Base-by-base conservation (phyloP, 148 eudicot genomes). In the Rhododendron ovatum region DNA sequence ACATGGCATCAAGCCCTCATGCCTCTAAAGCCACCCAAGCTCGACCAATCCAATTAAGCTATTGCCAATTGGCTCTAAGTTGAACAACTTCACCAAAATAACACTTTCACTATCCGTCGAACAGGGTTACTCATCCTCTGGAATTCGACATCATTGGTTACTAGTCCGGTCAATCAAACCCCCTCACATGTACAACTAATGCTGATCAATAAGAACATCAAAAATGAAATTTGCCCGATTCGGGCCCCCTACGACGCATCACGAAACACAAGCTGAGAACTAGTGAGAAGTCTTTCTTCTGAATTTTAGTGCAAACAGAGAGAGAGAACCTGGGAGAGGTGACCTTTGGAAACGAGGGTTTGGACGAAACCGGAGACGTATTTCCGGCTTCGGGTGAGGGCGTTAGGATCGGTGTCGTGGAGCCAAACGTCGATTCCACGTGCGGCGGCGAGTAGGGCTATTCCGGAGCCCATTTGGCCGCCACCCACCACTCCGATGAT, bases 391-490 rank as follows among this genome's bases (percentile, higher is more conserved):
- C 85, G 90, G 37, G 88, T n/a, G 45, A 96, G 95, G 83, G 96
- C 96, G 33, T 67, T 82, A 9, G 93, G 79, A 81, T 94, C 96
- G 47, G 93, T 65, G 83, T 96, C 99, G 71, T 90, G 90, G n/a
- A 96, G 95, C 83, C 82, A 91, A 0, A 96, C 97, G 7, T 94
- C 85, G 61, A 90, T 43, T 12, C 97, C 97, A 47, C 92, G 84
- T 3, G 91, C 88, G 71, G 94, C 98, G 35, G 92, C 95, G 85
- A 95, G 89, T n/a, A 95, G 94, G 73, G 98, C 99, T 7, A 95
- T 96, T 24, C 99, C 99, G 84, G 97, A 87, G 28, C 99, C 99
- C 99, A 95, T 96, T 83, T 96, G 99, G 35, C 99, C 99, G 82
- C 91, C 93, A 11, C 99, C 99, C 37, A 96, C 90, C 78, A 96